Conservation (phyloP, 1,284 basidiomycete genomes). For the Sanguinoderma infundibulare region DNA sequence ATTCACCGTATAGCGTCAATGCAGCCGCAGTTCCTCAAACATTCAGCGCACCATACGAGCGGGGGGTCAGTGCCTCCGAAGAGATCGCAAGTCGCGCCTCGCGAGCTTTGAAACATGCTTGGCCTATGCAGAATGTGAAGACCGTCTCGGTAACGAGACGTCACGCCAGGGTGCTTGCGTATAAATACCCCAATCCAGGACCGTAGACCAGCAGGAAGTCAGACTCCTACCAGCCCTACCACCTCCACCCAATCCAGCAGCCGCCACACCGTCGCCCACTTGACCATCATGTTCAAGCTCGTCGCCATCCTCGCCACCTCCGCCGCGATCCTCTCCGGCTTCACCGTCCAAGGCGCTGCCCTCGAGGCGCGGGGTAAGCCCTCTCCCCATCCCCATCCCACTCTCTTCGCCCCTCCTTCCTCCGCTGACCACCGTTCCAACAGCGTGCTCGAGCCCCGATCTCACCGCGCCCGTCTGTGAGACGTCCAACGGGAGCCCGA, state of each 20-base stretch:
- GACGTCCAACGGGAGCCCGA: constrained; percentile 1
- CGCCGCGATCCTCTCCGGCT: neutral
- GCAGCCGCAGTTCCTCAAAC: neutral
- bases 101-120: neutral
- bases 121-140: neutral
- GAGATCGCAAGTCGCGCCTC: neutral
- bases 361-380: neutral
- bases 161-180: neutral
- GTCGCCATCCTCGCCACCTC: neutral
- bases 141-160: neutral
- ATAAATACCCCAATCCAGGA: neutral
- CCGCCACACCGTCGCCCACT: neutral
- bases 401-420: neutral
- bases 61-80: neutral
- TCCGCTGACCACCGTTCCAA: neutral
- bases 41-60: neutral
- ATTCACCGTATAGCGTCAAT: neutral
- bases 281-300: constrained; percentile 1
- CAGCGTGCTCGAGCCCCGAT: neutral
- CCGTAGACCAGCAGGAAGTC: neutral
- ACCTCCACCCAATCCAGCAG: neutral
- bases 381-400: neutral
- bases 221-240: neutral
- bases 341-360: neutral
- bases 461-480: constrained; percentile 1